Evolutionary conservation across 1,284 basidiomycete genomes (phyloP).

Genomic region (Hypsizygus ulmarius): DNA sequence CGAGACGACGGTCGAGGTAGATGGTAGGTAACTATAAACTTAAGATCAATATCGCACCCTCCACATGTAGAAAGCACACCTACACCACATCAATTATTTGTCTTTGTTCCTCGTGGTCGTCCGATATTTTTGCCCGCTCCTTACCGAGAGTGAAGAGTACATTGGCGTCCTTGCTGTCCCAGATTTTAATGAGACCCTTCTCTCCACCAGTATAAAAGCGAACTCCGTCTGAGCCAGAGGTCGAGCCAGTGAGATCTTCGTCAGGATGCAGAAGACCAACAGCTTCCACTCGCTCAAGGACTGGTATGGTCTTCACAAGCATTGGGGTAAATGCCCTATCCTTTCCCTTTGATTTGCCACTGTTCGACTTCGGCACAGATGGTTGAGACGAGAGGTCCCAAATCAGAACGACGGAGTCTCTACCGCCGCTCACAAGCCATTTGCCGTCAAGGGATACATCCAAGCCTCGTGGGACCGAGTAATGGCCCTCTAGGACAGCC

Average conservation of each 20-base stretch:
- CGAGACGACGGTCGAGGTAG: slow-evolving; percentile 72
- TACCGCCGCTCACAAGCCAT: slow-evolving; percentile 85
- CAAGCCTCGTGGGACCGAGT: slow-evolving; percentile 86
- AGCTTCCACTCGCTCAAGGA: slow-evolving; percentile 85
- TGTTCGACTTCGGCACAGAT: slow-evolving; percentile 25
- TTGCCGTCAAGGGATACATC: slow-evolving; percentile 82
- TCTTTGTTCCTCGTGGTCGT: slow-evolving; percentile 73
- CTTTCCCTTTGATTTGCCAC: slow-evolving; percentile 53
- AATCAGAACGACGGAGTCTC: slow-evolving; percentile 87
- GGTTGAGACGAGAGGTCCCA: slow-evolving; percentile 70
- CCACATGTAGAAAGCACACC: slow-evolving; percentile 31
- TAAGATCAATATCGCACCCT: slow-evolving; percentile 18
- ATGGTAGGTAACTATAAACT: slow-evolving; percentile 60
- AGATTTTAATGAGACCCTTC: slow-evolving; percentile 79
- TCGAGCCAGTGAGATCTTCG: slow-evolving; percentile 43
- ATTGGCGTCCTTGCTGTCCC: slow-evolving; percentile 73
- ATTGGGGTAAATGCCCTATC: slow-evolving; percentile 46
- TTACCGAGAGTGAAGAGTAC: slow-evolving; percentile 63
- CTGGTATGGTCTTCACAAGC: slow-evolving; percentile 82
- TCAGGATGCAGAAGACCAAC: slow-evolving; percentile 68
- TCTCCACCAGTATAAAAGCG: slow-evolving; percentile 88
- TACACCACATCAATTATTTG: slow-evolving; percentile 74
- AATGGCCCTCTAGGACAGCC: slow-evolving; percentile 85
- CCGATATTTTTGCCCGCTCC: slow-evolving; percentile 40
- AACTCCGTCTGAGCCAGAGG: slow-evolving; percentile 41